Conservation (phyloP, 345 rosid species). For the Zanthoxylum bungeanum region DNA sequence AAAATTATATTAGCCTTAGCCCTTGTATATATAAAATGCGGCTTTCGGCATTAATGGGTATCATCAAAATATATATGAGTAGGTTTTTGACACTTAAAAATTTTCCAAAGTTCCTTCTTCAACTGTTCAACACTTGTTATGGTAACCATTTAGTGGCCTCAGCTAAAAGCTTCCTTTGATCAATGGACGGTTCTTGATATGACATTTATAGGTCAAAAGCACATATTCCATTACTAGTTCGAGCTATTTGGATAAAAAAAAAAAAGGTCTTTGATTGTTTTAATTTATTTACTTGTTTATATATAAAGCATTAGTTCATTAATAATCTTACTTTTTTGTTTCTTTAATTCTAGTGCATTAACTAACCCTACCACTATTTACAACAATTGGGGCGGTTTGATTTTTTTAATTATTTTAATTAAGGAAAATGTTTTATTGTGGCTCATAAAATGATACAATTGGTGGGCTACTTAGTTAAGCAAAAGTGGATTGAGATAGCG, state of each 20-base stretch:
- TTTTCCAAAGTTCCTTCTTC: conserved; percentile 1
- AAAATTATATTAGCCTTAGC: background rate
- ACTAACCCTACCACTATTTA: conserved; percentile 16
- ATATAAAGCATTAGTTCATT: background rate
- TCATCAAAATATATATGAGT: conserved; percentile 15
- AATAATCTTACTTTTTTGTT: background rate
- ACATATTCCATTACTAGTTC: conserved; percentile 15
- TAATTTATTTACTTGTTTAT: background rate
- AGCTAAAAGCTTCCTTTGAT: conserved; percentile 6
- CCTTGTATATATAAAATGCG: background rate
- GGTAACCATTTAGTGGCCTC: conserved; percentile 21
- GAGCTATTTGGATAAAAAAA: background rate
- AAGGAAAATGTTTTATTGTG: background rate
- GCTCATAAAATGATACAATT: conserved; percentile 6
- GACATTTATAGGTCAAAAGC: conserved; percentile 22
- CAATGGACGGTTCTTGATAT: conserved; percentile 13
- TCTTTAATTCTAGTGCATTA: conserved; percentile 7
- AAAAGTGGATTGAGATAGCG: background rate
- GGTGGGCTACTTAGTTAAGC: background rate
- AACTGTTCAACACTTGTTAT: conserved; percentile 16
- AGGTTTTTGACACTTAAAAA: conserved; percentile 11
- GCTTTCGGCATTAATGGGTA: conserved; percentile 33
- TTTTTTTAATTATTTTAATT: background rate
- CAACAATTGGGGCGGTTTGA: conserved; percentile 27
- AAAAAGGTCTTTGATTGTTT: background rate